A percentile compares a stretch with the other conserved stretches of the same genome.
Conservation (phyloP, 2,329 filamentous ascomycete genomes). For the Exophiala aquamarina region DNA sequence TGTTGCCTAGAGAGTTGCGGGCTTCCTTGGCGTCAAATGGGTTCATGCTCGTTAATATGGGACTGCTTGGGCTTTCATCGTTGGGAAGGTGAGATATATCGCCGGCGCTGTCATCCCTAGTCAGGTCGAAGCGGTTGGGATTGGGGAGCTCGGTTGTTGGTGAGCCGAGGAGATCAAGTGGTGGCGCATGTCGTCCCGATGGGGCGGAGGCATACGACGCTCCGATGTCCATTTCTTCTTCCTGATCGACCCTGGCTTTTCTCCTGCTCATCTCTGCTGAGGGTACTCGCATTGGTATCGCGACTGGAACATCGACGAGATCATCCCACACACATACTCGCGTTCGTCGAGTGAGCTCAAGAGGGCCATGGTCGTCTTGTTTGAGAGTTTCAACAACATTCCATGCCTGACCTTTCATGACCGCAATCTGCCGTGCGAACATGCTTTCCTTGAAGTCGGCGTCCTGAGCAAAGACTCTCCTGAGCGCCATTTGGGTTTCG, state of each 20-base stretch:
- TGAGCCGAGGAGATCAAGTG: conserved; percentile 68
- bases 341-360: conserved; percentile 86
- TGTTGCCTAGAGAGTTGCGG: conserved; percentile 35
- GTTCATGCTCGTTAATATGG: conserved; percentile 33
- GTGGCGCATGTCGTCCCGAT: conserved; percentile 37
- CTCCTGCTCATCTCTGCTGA: conserved; percentile 80
- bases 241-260: conserved; percentile 46
- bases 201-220: conserved; percentile 62
- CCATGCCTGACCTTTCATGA: conserved; percentile 99
- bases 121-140: conserved; percentile 72
- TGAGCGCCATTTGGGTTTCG: conserved; percentile 83
- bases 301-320: conserved; percentile 90
- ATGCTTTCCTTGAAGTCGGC: conserved; percentile 97
- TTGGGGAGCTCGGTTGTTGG: conserved; percentile 64
- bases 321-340: conserved; percentile 98
- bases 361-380: conserved; percentile 82
- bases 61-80: conserved; percentile 35
- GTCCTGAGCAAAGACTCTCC: conserved; percentile 86
- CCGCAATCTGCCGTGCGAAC: conserved; percentile 97
- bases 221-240: conserved; percentile 93
- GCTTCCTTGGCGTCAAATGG: conserved; percentile 29
- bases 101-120: conserved; percentile 40
- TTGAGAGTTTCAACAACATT: conserved; percentile 98
- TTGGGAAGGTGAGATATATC: conserved; percentile 35
- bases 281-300: conserved; percentile 81